Base-by-base conservation (phyloP, 108 stramenopile genomes). In the Epithemia pelagica region DNA sequence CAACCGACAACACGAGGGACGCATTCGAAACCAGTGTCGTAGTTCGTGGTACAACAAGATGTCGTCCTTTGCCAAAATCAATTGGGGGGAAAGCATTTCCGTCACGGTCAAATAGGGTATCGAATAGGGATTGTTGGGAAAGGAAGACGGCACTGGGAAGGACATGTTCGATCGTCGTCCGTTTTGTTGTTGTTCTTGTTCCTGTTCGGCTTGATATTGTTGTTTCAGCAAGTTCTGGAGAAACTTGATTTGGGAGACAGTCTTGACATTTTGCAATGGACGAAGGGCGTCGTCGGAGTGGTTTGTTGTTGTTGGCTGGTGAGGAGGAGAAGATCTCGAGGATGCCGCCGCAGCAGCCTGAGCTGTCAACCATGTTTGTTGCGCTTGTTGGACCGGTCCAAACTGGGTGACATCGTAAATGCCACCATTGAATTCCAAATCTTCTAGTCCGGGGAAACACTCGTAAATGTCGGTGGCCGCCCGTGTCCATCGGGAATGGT, bases 361-460 rank as follows among this genome's bases (percentile, higher is more conserved):
- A n/a, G n/a, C n/a, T n/a, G n/a, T 15, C 37, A 46, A 15, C 37
- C 37, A 46, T 15, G 5, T 46, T 46, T 10, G 10, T 46, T 46
- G 37, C 15, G 5, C 10, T 46, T 46, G 10, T 46, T 46, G 37
- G 15, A 46, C 15, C 15, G 5, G 10, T 5, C 10, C 37, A 46
- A 46, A 46, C 10, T 46, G 37, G 37, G 5, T 15, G n/a, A n/a
- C n/a, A 15, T 46, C 37, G 37, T 73, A 25, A 78, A 69, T 25
- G 73, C 77, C 7, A 78, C 75, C 54, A 28, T 21, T 24, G 66
- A 62, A 78, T 30, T 73, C 60, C 29, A 63, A 64, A n/a, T 37
- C 15, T 15, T 74, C 65, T 20, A 76, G 22, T 19, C 59, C 61
- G 15, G 77, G 81, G 63, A 82, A 82, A 30, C 78, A 81, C 10